Evolutionary conservation across 2,329 filamentous ascomycete genomes (phyloP).

Genomic region (Colletotrichum melonis): DNA sequence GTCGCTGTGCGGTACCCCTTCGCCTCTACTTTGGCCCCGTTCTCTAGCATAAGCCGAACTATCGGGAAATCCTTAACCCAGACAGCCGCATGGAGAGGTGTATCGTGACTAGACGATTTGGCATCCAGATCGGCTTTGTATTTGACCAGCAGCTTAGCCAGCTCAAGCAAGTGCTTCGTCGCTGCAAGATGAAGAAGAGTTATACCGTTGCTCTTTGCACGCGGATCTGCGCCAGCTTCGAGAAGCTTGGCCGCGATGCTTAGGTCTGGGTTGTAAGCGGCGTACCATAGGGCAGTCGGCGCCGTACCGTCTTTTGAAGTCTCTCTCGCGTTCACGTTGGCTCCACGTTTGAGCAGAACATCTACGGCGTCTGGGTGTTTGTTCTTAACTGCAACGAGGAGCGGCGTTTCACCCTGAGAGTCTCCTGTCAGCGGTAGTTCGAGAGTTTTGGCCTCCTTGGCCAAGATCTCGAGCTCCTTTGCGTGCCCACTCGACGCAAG

Average conservation of each 20-base stretch:
- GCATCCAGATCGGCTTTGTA: slow-evolving; percentile 8
- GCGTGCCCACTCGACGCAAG: slow-evolving; percentile 2
- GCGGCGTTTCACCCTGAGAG: slow-evolving; percentile 6
- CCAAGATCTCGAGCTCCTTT: slow-evolving; percentile 6
- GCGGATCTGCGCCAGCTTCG: not conserved
- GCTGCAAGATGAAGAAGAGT: slow-evolving; percentile 17
- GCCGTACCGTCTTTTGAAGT: not conserved
- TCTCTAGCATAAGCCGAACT: slow-evolving; percentile 11
- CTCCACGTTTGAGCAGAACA: slow-evolving; percentile 13
- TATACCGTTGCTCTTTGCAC: slow-evolving; percentile 4
- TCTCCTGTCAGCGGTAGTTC: not conserved
- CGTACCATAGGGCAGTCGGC: slow-evolving; percentile 9
- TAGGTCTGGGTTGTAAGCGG: not conserved
- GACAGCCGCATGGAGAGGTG: slow-evolving; percentile 16
- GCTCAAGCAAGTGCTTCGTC: not conserved
- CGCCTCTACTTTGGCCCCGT: not conserved
- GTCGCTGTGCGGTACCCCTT: not conserved
- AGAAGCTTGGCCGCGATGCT: slow-evolving; percentile 8
- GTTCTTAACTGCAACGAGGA: slow-evolving; percentile 1
- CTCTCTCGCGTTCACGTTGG: slow-evolving; percentile 10
- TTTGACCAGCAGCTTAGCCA: slow-evolving; percentile 6
- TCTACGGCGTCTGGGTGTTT: not conserved
- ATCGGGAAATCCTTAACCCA: slow-evolving; percentile 10
- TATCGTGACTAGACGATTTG: not conserved
- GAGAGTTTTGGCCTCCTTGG: slow-evolving; percentile 1